Conservation (phyloP, 768 basidiomycete species). For the Trichaptum fuscoviolaceum region DNA sequence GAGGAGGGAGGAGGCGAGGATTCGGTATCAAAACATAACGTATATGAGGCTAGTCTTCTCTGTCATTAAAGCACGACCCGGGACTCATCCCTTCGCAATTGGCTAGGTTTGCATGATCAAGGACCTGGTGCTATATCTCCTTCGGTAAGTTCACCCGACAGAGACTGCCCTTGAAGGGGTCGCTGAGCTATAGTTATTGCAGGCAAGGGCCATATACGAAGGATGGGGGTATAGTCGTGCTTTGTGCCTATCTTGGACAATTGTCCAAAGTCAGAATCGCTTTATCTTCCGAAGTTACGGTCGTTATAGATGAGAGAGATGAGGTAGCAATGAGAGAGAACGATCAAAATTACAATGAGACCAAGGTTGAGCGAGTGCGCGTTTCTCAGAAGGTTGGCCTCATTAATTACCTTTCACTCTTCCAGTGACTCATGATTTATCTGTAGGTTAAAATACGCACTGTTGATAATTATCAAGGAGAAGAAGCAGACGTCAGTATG, state of each 20-base stretch:
- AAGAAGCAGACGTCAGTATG: slow-evolving; percentile 53
- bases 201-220: slow-evolving; percentile 44
- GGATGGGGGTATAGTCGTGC: slow-evolving; percentile 47
- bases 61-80: no score
- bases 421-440: not conserved
- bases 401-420: no score
- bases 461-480: slow-evolving; percentile 76
- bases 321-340: slow-evolving; percentile 51
- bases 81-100: slow-evolving; percentile 27
- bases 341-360: slow-evolving; percentile 40
- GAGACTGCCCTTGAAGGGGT: not conserved
- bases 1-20: slow-evolving; percentile 60
- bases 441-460: slow-evolving; percentile 62
- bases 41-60: slow-evolving; percentile 48
- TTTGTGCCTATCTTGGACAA: slow-evolving; percentile 51
- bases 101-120: slow-evolving; percentile 40
- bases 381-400: slow-evolving; percentile 53
- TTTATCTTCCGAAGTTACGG: slow-evolving; percentile 43
- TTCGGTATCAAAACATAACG: slow-evolving; percentile 61
- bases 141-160: slow-evolving; percentile 24
- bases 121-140: slow-evolving; percentile 48
- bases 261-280: slow-evolving; percentile 40
- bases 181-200: not conserved
- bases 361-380: slow-evolving; percentile 39
- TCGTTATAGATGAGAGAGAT: slow-evolving; percentile 67